Evolutionary conservation across 805 yeast species (phyloP), one percentile per base, ranked within the genome.

Genomic region (Isabelozyma rhagii): DNA sequence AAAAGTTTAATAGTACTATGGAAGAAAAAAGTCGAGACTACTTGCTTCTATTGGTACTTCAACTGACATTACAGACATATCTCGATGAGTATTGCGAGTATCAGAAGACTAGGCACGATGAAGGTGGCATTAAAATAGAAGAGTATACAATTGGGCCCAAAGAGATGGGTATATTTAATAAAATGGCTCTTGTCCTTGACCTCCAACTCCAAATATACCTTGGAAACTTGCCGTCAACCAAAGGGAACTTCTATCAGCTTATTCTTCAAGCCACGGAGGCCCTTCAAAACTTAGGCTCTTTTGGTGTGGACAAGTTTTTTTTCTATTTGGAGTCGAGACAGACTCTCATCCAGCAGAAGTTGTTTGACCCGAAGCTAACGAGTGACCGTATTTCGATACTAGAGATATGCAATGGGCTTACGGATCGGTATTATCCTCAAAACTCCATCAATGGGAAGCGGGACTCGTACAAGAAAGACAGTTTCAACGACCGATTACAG

Each of bases 381-480:
- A 55, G 61, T 51, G 74, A 74, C 50, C 56, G 79, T 50, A 72
- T 74, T 7, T 61, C 74, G 6, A 48, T 74, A 11, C 60, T 74
- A 48, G 74, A 71, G n/a, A 57, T 72, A 8, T 70, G 75, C 52
- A 74, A 74, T 46, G 55, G 62, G 21, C 52, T 74, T 38, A 68
- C 75, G 7, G 78, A 74, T 53, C 62, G 57, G 41, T 65, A 57
- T 43, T 50, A 51, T 34, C 51, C 58, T 15, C 54, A 53, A 21
- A 49, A 50, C 36, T 18, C 55, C 5, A 45, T 39, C 10, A 41
- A 55, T 13, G 69, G 66, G 3, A 59, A 58, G 17, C 57, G 52
- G 27, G 64, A 69, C 50, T 62, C 75, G 1, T 61, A 64, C 46
- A 55, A 59, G 31, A 72, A 72, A 49, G 79, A 74, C 52, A 59